phyloP scores from a whole-genome alignment of 1,284 basidiomycete genomes.

The Mycena citricolor region DNA sequence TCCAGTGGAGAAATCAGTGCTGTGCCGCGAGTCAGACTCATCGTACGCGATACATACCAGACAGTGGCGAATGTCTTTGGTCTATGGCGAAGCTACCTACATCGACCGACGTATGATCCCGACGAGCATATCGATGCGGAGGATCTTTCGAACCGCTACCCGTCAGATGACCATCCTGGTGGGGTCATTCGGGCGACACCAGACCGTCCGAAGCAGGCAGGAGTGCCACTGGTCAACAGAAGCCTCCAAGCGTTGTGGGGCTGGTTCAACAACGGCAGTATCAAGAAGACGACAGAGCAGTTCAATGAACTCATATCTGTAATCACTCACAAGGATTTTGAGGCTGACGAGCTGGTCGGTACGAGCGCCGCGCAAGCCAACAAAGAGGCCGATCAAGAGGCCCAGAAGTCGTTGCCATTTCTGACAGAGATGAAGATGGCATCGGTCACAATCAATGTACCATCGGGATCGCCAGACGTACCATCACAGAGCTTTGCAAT shows the following conservation, averaged over 20 bases:
- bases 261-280: slow-evolving; percentile 6
- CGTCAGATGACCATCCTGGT: too few species aligned
- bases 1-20: too few species aligned
- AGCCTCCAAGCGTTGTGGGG: too few species aligned
- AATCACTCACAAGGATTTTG: neutral
- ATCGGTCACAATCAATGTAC: slow-evolving; percentile 29
- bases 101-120: slow-evolving; percentile 14
- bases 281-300: neutral
- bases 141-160: slow-evolving; percentile 9
- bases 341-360: slow-evolving; percentile 2
- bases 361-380: slow-evolving; percentile 21
- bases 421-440: slow-evolving; percentile 2
- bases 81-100: slow-evolving; percentile 24
- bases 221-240: too few species aligned
- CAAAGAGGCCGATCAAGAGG: neutral
- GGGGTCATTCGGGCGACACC: too few species aligned
- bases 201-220: too few species aligned
- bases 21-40: slow-evolving; percentile 27
- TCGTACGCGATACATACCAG: slow-evolving; percentile 29
- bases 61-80: slow-evolving; percentile 30
- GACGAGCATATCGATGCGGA: slow-evolving; percentile 2
- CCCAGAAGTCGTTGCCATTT: neutral
- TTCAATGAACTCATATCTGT: neutral
- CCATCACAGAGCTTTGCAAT: slow-evolving; percentile 25
- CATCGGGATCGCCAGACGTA: slow-evolving; percentile 25